phyloP scores from a whole-genome alignment of 129 eudicot species.

The Artemisia annua region DNA sequence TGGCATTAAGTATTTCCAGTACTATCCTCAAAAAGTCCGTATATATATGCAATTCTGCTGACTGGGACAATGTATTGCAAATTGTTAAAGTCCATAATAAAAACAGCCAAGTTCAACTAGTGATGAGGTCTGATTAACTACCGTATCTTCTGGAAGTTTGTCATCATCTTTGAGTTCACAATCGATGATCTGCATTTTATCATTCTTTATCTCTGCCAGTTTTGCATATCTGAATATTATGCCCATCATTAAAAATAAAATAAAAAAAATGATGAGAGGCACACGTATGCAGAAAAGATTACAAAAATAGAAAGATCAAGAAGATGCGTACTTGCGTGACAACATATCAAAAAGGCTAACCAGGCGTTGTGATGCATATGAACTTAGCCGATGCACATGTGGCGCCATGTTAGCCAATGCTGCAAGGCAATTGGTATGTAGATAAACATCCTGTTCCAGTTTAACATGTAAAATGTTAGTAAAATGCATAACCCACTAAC shows the following conservation, averaged over 20 bases:
- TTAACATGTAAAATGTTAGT: slow-evolving; percentile 24
- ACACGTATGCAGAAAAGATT: neutral
- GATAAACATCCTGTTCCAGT: slow-evolving; percentile 87
- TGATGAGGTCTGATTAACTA: slow-evolving; percentile 25
- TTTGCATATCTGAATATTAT: slow-evolving; percentile 70
- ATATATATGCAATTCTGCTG: slow-evolving; percentile 81
- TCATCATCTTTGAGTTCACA: slow-evolving; percentile 67
- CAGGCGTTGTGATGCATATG: slow-evolving; percentile 90
- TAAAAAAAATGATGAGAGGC: neutral
- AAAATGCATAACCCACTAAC: neutral
- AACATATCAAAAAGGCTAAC: slow-evolving; percentile 95
- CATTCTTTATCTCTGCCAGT: slow-evolving; percentile 78
- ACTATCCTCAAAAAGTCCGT: slow-evolving; percentile 92
- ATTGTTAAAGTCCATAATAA: slow-evolving; percentile 17
- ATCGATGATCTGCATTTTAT: slow-evolving; percentile 57
- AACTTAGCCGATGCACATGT: slow-evolving; percentile 82
- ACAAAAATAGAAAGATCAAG: slow-evolving; percentile 23
- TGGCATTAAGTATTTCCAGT: slow-evolving; percentile 85
- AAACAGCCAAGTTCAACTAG: slow-evolving; percentile 14
- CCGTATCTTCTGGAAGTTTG: slow-evolving; percentile 73
- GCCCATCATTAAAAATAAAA: too few species aligned
- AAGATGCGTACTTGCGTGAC: slow-evolving; percentile 76
- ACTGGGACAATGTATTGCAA: slow-evolving; percentile 46
- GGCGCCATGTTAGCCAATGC: slow-evolving; percentile 98
- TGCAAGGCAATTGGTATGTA: slow-evolving; percentile 96